Conservation (phyloP, 495 filamentous ascomycete species). For the Lasiosphaeriaceae sp. region DNA sequence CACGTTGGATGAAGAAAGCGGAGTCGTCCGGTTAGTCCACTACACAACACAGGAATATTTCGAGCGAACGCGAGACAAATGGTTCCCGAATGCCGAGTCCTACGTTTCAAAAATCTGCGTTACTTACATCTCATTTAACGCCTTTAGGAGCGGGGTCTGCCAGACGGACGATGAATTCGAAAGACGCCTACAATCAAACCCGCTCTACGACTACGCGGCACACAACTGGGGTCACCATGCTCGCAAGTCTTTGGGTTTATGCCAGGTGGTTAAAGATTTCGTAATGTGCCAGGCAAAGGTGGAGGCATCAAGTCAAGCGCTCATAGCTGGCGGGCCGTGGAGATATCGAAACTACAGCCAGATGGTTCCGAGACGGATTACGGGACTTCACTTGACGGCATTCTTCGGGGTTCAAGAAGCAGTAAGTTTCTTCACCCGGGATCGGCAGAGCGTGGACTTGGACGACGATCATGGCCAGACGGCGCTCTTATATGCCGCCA, state of each 20-base stretch:
- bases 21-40: background rate
- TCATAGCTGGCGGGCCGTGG: background rate
- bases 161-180: conserved; percentile 22
- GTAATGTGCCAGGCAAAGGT: conserved; percentile 16
- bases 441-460: background rate
- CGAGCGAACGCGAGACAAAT: conserved; percentile 27
- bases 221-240: conserved; percentile 45
- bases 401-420: background rate
- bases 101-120: conserved; percentile 37
- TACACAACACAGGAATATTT: conserved; percentile 21
- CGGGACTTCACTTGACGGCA: background rate
- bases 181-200: conserved; percentile 23
- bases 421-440: background rate
- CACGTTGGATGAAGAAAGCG: background rate
- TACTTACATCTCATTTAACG: conserved; percentile 41
- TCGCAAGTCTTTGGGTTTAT: background rate
- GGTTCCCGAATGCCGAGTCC: conserved; percentile 33
- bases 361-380: background rate
- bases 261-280: conserved; percentile 12
- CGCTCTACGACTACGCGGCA: conserved; percentile 40
- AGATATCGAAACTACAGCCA: background rate
- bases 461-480: conserved; percentile 10
- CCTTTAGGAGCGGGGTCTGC: conserved; percentile 29
- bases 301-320: conserved; percentile 13
- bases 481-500: too few species aligned